Percentiles rank a stretch among this genome's conserved stretches.
These are phyloP conservation scores for Pleurozium schreberi DNA, from an alignment of 225 moss, liverwort and hornwort genomes.

Conservation along the genomic window DNA sequence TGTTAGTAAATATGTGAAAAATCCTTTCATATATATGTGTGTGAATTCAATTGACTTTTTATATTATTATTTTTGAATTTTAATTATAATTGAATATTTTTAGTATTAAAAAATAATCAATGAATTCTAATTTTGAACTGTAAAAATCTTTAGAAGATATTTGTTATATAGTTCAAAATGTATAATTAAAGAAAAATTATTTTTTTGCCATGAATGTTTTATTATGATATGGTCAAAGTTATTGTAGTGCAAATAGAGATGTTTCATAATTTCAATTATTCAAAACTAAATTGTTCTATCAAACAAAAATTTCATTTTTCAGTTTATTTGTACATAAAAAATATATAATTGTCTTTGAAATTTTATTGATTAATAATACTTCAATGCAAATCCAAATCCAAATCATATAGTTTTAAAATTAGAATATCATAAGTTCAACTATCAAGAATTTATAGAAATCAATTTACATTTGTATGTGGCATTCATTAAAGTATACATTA, in stretches of 20 bases:
- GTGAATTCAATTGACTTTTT: no score
- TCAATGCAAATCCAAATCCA: background rate
- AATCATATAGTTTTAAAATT: background rate
- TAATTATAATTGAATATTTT: no score
- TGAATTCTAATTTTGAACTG: background rate
- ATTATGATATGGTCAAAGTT: background rate
- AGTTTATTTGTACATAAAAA: fast-evolving
- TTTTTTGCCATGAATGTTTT: background rate
- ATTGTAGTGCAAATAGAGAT: no score
- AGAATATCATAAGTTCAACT: no score
- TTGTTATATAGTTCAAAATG: background rate
- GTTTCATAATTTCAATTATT: no score
- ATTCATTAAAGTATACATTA: no score
- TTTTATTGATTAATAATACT: background rate
- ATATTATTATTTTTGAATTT: background rate
- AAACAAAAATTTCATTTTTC: no score
- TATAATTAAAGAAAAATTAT: background rate
- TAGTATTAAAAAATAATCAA: no score
- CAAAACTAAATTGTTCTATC: no score
- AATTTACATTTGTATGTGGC: no score
- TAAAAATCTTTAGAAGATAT: background rate
- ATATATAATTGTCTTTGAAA: no score
- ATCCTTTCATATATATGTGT: fast-evolving
- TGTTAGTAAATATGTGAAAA: background rate
- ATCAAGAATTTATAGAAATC: background rate